Evolutionary conservation across 2,329 filamentous ascomycete species (phyloP), one percentile per base, ranked within the genome.

Genomic region (Venturia pyrina): DNA sequence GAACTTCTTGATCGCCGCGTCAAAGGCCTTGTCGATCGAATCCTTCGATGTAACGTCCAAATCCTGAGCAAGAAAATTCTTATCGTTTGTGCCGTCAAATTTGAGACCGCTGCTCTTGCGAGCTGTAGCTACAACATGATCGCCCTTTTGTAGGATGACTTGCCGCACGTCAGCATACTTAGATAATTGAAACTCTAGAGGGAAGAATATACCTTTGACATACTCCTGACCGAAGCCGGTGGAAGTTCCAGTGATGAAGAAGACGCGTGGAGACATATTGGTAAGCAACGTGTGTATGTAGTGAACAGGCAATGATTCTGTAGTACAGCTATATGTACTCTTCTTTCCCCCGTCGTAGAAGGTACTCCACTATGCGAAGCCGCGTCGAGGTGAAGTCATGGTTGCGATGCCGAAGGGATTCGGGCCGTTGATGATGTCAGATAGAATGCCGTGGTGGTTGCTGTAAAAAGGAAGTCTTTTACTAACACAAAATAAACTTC

Each of bases 41-140:
- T 68, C 68, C 62, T 71, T 69, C n/a, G 75, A 72, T 0, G 80
- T 82, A 0, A 87, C 83, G 69, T 87, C 84, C 17, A 86, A 78
- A 17, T 81, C 77, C 2, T 81, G 68, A 1, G 80, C 70, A 1
- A 85, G 75, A 67, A 79, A 79, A 69, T 83, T 84, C 57, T 78
- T 74, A 43, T 80, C 75, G 46, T 76, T 77, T 1, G 76, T 73
- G 43, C 76, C 73, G 37, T 75, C 72, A 40, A 74, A 75, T 7
- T 73, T 73, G 5, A 80, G 70, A 63, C 77, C 78, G n/a, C 76
- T 76, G n/a, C 74, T 75, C 70, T 79, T 76, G 64, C 79, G 76
- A 28, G 79, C 79, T 5, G 79, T 81, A 19, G 79, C 78, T 53
- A 80, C 75, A 43, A 78, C 79, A 62, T 77, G 72, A 67, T 81